Percentiles rank a stretch among this genome's conserved stretches.
Conservation (phyloP, 257 asterid species). For the Fraxinus anomala region DNA sequence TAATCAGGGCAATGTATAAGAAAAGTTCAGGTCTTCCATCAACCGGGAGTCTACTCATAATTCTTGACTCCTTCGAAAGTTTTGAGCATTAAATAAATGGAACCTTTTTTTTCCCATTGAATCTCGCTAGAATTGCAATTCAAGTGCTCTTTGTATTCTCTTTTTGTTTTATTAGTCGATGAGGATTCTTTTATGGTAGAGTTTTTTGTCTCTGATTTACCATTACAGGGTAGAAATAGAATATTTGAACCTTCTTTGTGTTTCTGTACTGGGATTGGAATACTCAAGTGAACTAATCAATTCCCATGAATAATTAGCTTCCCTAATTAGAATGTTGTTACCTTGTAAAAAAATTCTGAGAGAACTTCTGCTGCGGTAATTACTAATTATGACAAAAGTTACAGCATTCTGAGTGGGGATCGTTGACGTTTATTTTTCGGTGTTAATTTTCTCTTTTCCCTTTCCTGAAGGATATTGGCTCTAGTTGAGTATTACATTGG, state of each 20-base stretch:
- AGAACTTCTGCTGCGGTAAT: not conserved
- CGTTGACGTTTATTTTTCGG: not conserved
- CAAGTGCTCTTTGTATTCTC: too few relatives aligned
- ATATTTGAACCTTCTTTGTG: not conserved
- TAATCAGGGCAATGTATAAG: not conserved
- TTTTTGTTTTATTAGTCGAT: not conserved
- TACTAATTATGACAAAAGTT: not conserved
- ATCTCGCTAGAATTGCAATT: conserved; percentile 6
- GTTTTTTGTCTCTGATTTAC: not conserved
- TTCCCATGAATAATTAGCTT: not conserved
- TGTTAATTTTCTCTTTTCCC: not conserved
- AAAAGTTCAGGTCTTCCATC: conserved; percentile 5
- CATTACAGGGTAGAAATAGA: not conserved
- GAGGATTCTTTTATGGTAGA: not conserved
- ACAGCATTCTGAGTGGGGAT: not conserved
- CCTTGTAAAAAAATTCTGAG: not conserved
- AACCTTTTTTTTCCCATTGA: conserved; percentile 13
- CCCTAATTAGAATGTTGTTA: not conserved
- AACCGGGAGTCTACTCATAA: not conserved
- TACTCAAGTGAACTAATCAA: not conserved
- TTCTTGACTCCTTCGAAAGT: not conserved
- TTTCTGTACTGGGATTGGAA: not conserved
- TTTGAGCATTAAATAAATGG: not conserved
- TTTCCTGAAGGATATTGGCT: conserved; percentile 11
- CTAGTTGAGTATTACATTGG: conserved; percentile 34